Conservation (phyloP, 768 basidiomycete species). For the Leccinum broughii region DNA sequence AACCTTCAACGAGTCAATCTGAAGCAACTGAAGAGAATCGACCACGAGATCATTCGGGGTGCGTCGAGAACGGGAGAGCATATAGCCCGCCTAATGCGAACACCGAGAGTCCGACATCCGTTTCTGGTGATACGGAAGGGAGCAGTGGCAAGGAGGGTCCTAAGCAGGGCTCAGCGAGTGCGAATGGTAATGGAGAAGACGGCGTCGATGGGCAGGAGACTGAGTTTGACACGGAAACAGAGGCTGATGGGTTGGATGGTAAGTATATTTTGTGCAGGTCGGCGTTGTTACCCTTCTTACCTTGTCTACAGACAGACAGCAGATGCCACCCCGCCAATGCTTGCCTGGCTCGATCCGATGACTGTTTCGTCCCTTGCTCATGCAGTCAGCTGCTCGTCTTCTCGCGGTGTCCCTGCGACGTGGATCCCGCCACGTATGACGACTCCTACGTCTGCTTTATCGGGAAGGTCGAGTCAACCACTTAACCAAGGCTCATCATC, state of each 20-base stretch:
- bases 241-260: conserved; percentile 28
- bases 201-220: conserved; percentile 29
- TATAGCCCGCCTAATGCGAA: conserved; percentile 19
- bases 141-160: not conserved
- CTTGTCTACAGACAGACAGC: conserved; percentile 34
- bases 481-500: too few species aligned
- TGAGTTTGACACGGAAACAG: conserved; percentile 34
- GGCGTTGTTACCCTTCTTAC: not conserved
- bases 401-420: conserved; percentile 7
- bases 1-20: conserved; percentile 1
- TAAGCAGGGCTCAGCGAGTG: not conserved
- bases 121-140: conserved; percentile 9
- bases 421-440: too few species aligned
- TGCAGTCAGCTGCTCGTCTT: conserved; percentile 18
- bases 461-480: too few species aligned
- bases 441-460: too few species aligned
- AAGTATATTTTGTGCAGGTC: conserved; percentile 4
- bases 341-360: conserved; percentile 43
- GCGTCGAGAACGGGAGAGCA: conserved; percentile 10
- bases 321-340: conserved; percentile 57
- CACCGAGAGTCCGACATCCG: conserved; percentile 22
- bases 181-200: conserved; percentile 15
- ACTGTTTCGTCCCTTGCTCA: conserved; percentile 33
- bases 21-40: conserved; percentile 9
- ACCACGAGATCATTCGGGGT: not conserved